A percentile compares a stretch with the other conserved stretches of the same genome.
Evolutionary conservation across 176 grass and related monocot genomes (phyloP).

Genomic region (Triticum turgidum): DNA sequence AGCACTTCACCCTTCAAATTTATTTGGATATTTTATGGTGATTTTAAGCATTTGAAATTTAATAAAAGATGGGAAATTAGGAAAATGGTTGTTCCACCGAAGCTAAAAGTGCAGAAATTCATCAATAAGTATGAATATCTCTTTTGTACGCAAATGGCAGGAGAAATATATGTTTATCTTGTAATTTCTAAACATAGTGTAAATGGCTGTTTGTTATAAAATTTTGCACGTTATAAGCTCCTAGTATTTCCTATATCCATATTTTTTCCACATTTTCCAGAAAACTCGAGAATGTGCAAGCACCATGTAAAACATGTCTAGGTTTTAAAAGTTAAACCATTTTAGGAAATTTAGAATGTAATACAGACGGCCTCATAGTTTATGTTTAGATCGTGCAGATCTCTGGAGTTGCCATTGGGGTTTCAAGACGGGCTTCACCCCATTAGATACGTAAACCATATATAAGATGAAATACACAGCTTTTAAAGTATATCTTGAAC

Average conservation of each 20-base stretch:
- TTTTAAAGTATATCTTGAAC: background rate
- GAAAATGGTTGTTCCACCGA: too few relatives aligned
- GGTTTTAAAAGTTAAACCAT: background rate
- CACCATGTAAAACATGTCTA: background rate
- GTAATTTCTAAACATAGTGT: background rate
- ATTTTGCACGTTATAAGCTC: background rate
- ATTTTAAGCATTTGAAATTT: too few relatives aligned
- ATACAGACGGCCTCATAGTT: background rate
- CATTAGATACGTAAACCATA: background rate
- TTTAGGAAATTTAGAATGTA: background rate
- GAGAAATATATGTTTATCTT: too few relatives aligned
- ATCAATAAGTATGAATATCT: too few relatives aligned
- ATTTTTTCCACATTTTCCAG: background rate
- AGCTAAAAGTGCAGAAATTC: too few relatives aligned
- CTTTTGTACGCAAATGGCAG: too few relatives aligned
- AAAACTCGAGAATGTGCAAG: background rate
- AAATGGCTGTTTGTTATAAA: background rate
- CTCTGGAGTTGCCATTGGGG: too few relatives aligned
- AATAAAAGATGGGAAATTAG: too few relatives aligned
- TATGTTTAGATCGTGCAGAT: background rate
- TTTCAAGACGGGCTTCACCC: background rate
- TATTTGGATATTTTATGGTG: too few relatives aligned
- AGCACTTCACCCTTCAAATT: too few relatives aligned
- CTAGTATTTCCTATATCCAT: background rate
- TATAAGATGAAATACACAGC: background rate